These are phyloP conservation scores for Neurospora discreta DNA, from an alignment of 495 filamentous ascomycete species.

Conservation along the genomic window DNA sequence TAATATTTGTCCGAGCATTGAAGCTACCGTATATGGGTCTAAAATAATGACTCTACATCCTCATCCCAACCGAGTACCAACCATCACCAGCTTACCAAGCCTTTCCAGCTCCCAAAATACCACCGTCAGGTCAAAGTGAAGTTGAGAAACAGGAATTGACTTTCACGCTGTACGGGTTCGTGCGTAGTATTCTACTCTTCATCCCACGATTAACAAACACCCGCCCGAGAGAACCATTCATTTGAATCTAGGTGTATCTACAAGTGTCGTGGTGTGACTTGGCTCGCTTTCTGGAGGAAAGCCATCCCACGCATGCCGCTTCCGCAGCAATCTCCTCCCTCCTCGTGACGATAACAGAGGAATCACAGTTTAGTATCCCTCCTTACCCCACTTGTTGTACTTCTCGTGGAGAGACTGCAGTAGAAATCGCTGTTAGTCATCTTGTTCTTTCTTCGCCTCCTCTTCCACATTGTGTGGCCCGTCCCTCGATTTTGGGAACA, in stretches of 20 bases:
- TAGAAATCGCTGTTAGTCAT: constrained; percentile 11
- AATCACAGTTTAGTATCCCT: constrained; percentile 37
- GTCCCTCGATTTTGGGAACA: neutral
- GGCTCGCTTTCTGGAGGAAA: neutral
- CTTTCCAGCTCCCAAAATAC: neutral
- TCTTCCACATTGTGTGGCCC: neutral
- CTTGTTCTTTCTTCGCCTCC: neutral
- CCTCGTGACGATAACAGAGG: neutral
- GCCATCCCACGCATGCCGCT: neutral
- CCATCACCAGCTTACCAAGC: neutral
- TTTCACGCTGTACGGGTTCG: neutral
- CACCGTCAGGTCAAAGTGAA: neutral
- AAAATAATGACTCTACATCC: neutral
- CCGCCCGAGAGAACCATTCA: neutral
- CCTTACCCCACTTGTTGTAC: constrained; percentile 99
- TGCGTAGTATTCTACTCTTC: neutral
- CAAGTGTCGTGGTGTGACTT: neutral
- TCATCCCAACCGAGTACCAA: neutral
- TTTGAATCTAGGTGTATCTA: neutral
- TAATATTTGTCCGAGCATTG: neutral
- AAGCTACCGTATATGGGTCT: neutral
- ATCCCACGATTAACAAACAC: neutral
- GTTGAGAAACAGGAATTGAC: neutral
- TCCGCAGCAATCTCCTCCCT: neutral
- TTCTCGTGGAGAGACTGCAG: constrained; percentile 74